phyloP scores from a whole-genome alignment of 805 yeast genomes.

The Komagataella phaffii region DNA sequence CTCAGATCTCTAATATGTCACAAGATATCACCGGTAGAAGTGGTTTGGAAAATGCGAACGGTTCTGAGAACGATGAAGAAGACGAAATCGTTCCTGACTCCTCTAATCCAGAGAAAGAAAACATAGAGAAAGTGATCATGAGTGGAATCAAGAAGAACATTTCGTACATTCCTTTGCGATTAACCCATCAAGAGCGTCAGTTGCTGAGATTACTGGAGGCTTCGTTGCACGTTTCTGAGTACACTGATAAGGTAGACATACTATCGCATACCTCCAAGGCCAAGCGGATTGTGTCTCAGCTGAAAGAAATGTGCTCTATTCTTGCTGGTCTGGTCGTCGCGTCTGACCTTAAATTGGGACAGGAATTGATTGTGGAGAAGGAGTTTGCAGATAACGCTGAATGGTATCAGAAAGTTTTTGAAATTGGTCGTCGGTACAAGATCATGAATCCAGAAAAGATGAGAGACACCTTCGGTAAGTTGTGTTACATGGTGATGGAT shows the following conservation, averaged over 20 bases:
- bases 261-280: constrained; percentile 53
- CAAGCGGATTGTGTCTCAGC: constrained; percentile 56
- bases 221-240: constrained; percentile 66
- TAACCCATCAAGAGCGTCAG: constrained; percentile 57
- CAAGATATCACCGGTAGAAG: constrained; percentile 8
- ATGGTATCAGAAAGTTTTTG: constrained; percentile 63
- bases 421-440: constrained; percentile 69
- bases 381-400: constrained; percentile 57
- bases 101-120: constrained; percentile 3
- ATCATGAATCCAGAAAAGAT: constrained; percentile 76
- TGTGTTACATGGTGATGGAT: constrained; percentile 80
- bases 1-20: constrained; percentile 6
- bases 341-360: constrained; percentile 59
- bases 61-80: constrained; percentile 8
- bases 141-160: constrained; percentile 28
- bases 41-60: constrained; percentile 5
- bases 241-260: constrained; percentile 69
- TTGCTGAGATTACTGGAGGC: constrained; percentile 56
- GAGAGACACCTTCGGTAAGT: constrained; percentile 68
- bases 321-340: constrained; percentile 71
- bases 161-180: constrained; percentile 54
- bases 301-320: constrained; percentile 67
- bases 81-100: constrained; percentile 4
- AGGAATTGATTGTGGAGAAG: constrained; percentile 46
- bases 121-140: constrained; percentile 12